A percentile compares a stretch with the other conserved stretches of the same genome.
Evolutionary conservation across 1,139 yeast genomes (phyloP).

Genomic region (Pichia sp.): DNA sequence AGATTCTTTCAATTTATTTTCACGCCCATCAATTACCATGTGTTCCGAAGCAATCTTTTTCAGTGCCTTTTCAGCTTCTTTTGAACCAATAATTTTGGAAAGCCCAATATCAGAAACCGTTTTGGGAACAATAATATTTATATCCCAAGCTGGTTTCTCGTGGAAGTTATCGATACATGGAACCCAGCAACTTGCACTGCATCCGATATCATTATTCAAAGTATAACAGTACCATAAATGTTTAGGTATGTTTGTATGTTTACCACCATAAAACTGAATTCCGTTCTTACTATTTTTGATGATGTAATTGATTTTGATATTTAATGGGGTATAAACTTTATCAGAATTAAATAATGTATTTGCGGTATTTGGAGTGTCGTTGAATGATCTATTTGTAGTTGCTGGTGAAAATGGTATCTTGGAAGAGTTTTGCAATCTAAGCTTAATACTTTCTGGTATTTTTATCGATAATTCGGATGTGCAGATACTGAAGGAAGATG

Average conservation of each 20-base stretch:
- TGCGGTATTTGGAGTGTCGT: constrained; percentile 35
- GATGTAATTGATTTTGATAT: constrained; percentile 61
- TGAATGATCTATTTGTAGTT: constrained; percentile 29
- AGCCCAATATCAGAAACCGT: constrained; percentile 65
- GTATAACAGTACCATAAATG: constrained; percentile 81
- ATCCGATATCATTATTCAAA: constrained; percentile 65
- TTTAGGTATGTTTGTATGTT: constrained; percentile 32
- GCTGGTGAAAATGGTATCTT: constrained; percentile 41
- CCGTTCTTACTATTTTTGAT: constrained; percentile 69
- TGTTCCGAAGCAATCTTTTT: constrained; percentile 30
- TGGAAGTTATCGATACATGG: constrained; percentile 90
- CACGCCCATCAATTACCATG: constrained; percentile 22
- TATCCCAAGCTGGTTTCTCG: constrained; percentile 90
- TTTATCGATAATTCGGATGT: constrained; percentile 67
- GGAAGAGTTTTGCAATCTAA: constrained; percentile 51
- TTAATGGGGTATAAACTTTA: constrained; percentile 63
- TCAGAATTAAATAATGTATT: constrained; percentile 32
- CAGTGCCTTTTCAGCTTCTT: constrained; percentile 27
- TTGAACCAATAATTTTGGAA: constrained; percentile 29
- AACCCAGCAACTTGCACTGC: constrained; percentile 90
- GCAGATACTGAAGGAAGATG: constrained; percentile 32
- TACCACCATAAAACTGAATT: constrained; percentile 58
- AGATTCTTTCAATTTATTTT: background rate
- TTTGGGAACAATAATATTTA: constrained; percentile 76
- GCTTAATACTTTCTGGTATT: constrained; percentile 64